phyloP scores from a whole-genome alignment of 163 green algal genomes.

The Volvox carteri region DNA sequence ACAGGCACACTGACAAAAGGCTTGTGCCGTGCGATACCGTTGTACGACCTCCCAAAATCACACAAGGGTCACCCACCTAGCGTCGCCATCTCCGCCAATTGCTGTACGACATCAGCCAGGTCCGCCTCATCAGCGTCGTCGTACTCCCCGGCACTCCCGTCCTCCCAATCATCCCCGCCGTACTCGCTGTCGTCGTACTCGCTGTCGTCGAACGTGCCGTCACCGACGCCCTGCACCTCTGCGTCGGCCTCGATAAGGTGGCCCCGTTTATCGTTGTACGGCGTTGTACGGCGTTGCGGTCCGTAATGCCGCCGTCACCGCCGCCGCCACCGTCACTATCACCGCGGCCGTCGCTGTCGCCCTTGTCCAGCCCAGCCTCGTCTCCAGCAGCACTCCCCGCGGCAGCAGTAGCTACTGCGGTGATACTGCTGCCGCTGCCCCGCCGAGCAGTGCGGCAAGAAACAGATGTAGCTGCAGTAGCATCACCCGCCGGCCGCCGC shows the following conservation, averaged over 20 bases:
- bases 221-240: background rate
- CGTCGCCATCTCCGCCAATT: conserved; percentile 49
- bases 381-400: background rate
- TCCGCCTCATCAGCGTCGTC: background rate
- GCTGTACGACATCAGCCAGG: conserved; percentile 19
- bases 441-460: background rate
- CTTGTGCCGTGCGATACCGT: too few species aligned
- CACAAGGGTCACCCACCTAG: conserved; percentile 48
- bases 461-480: too few species aligned
- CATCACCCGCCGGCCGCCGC: background rate
- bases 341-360: background rate
- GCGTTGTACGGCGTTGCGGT: too few species aligned
- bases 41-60: too few species aligned
- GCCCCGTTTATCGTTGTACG: too few species aligned
- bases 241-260: too few species aligned
- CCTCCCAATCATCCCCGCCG: background rate
- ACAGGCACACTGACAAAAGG: too few species aligned
- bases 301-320: background rate
- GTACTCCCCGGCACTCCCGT: background rate
- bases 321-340: background rate
- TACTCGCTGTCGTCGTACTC: conserved; percentile 30
- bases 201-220: background rate
- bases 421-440: background rate
- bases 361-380: background rate
- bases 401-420: background rate